Evolutionary conservation across 1,284 basidiomycete genomes (phyloP), one percentile per base, ranked within the genome.

Genomic region (Cryptococcus neoformans): DNA sequence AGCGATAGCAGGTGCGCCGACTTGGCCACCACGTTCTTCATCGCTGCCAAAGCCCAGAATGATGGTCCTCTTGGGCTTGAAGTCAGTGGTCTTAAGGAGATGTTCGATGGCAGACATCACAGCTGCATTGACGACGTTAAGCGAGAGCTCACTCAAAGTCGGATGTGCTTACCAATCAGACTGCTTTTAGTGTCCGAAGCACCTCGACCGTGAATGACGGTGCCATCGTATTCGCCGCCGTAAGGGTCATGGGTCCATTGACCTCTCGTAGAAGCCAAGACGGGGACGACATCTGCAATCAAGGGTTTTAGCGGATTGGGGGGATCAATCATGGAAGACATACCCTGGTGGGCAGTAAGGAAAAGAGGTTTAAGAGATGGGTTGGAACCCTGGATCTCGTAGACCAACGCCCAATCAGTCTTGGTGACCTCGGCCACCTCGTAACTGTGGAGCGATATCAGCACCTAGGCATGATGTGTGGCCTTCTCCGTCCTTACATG

Each of bases 301-400:
- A 39, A 14, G 39, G 12, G 4, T 28, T 9, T 28, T 9, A 49
- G 28, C 17, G 8, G 35, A 49, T 9, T 11, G 11, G 11, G 2
- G 34, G 39, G 16, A 44, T 42, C 10, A 35, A 28, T 28, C 28
- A 28, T 28, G 28, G 28, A 28, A 28, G 28, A 60, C 69, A 17
- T 50, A 81, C 84, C 85, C 77, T 87, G 84, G 68, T 89, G 87
- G 1, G 80, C 85, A 16, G 83, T 81, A 37, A 90, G 74, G 47
- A 89, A 78, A 4, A 87, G 66, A 0, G 87, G 87, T 69, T 88
- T 86, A 55, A 87, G 75, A 9, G 73, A 69, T 0, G 67, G 42
- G 56, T 86, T 79, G 0, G 80, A 79, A 40, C 88, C 88, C 40
- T 78, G 69, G 82, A 85, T 86, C 12, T 82, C 81, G 66, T 83